A percentile compares a stretch with the other conserved stretches of the same genome.
phyloP scores from a whole-genome alignment of 345 rosid genomes.

The Eutrema japonicum region DNA sequence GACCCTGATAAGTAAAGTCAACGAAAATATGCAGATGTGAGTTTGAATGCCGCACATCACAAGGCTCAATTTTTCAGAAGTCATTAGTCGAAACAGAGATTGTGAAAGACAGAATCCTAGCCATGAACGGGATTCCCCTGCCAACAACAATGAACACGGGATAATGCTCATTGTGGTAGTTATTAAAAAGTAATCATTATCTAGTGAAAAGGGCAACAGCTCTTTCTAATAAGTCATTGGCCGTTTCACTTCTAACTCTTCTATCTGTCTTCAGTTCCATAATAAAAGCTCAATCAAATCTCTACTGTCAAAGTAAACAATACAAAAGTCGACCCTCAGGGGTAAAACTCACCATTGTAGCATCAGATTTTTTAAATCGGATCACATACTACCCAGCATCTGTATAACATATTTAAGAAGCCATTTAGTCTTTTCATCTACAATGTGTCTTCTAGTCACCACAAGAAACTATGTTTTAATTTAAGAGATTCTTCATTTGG shows the following conservation, averaged over 20 bases:
- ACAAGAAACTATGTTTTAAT: background rate
- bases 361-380: conserved; percentile 81
- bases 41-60: no score
- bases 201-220: conserved; percentile 78
- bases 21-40: no score
- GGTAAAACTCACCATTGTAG: conserved; percentile 49
- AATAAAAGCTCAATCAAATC: background rate
- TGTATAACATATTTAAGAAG: no score
- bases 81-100: background rate
- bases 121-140: conserved; percentile 62
- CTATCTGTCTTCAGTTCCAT: conserved; percentile 51
- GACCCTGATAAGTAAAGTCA: no score
- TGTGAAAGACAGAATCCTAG: conserved; percentile 23
- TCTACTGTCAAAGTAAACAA: background rate
- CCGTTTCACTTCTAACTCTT: conserved; percentile 76
- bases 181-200: conserved; percentile 62
- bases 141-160: conserved; percentile 27
- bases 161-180: background rate
- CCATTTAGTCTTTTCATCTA: background rate
- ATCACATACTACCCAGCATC: conserved; percentile 87
- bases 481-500: background rate
- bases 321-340: background rate
- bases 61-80: no score
- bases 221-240: conserved; percentile 80
- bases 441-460: conserved; percentile 6